Evolutionary conservation across 2,329 filamentous ascomycete species (phyloP).

Genomic region (Talaromyces sp.): DNA sequence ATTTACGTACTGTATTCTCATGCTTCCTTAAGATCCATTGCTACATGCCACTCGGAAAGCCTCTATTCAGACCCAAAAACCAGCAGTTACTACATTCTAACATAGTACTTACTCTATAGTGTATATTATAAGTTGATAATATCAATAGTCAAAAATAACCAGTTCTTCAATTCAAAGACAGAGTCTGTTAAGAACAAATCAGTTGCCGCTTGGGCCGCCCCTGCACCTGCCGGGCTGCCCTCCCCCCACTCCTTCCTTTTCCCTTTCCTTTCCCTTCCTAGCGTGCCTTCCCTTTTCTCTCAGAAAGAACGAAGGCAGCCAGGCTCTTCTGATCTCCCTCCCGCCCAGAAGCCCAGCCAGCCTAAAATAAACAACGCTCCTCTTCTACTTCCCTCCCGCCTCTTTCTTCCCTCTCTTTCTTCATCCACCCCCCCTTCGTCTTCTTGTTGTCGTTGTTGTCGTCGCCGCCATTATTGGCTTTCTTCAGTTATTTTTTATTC

Average conservation of each 20-base stretch:
- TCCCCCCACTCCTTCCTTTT: slow-evolving; percentile 7
- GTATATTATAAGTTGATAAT: slow-evolving; percentile 6
- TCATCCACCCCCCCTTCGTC: not conserved
- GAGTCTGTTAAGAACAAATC: not conserved
- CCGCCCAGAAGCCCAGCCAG: slow-evolving; percentile 4
- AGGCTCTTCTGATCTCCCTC: slow-evolving; percentile 1
- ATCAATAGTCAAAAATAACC: not conserved
- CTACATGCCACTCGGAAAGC: not conserved
- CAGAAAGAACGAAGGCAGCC: not conserved
- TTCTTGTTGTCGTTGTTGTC: slow-evolving; percentile 3
- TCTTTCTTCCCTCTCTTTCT: slow-evolving; percentile 3
- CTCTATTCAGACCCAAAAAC: not conserved
- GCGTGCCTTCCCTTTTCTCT: slow-evolving; percentile 18
- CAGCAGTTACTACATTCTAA: too few relatives aligned
- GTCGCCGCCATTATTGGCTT: slow-evolving; percentile 18
- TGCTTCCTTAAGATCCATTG: not conserved
- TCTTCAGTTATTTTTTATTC: slow-evolving; percentile 23
- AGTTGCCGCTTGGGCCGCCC: slow-evolving; percentile 12
- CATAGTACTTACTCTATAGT: too few relatives aligned
- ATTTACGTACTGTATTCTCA: not conserved
- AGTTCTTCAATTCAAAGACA: not conserved
- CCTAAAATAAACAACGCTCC: slow-evolving; percentile 17
- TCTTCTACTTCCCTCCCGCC: not conserved
- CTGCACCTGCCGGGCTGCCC: not conserved
- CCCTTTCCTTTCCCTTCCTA: slow-evolving; percentile 15